A percentile compares a stretch with the other conserved stretches of the same genome.
These are phyloP conservation scores for Tetrapyrgos nigripes DNA, from an alignment of 1,284 basidiomycete genomes.

Conservation along the genomic window DNA sequence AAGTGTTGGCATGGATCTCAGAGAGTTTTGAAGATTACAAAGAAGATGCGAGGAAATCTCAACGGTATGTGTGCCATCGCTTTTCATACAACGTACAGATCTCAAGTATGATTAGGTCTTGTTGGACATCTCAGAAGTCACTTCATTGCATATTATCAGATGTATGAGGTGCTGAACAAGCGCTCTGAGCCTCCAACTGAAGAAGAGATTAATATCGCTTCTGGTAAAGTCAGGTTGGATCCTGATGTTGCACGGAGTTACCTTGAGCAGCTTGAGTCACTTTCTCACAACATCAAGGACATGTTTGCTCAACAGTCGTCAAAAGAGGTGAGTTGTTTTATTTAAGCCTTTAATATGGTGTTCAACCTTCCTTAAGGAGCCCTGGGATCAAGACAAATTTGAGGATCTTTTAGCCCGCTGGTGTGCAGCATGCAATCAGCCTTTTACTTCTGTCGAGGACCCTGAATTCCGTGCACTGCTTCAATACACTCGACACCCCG, in stretches of 20 bases:
- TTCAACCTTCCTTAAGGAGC: background rate
- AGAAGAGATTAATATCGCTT: background rate
- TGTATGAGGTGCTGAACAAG: background rate
- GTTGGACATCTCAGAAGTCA: background rate
- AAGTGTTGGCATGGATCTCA: background rate
- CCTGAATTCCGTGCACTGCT: background rate
- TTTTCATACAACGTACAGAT: background rate
- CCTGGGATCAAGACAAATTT: slow-evolving; percentile 11
- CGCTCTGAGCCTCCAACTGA: background rate
- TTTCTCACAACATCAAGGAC: background rate
- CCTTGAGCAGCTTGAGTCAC: background rate
- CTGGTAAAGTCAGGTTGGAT: background rate
- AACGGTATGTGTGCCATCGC: background rate
- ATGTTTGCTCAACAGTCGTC: background rate
- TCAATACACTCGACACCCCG: background rate
- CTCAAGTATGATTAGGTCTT: background rate
- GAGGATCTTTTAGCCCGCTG: background rate
- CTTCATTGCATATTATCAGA: background rate
- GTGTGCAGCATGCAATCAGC: slow-evolving; percentile 9
- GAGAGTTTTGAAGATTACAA: background rate
- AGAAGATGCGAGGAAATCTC: background rate
- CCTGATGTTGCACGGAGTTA: background rate
- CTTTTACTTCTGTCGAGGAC: slow-evolving; percentile 2
- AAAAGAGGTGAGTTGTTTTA: background rate
- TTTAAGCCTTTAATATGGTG: background rate